These are phyloP conservation scores for Protea cynaroides DNA, from an alignment of 164 flowering plant genomes.

Conservation along the genomic window DNA sequence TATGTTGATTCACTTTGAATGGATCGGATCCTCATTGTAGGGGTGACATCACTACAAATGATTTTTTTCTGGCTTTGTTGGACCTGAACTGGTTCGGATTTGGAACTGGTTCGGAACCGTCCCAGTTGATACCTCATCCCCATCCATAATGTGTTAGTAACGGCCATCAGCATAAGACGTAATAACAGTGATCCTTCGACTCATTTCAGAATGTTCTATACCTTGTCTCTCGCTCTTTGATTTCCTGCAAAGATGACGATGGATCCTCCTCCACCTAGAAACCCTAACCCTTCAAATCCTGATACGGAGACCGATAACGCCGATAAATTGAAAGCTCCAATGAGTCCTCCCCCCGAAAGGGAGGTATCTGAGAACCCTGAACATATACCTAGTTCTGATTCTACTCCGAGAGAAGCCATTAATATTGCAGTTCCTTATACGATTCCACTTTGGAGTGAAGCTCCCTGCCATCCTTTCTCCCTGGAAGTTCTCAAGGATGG, in stretches of 20 bases:
- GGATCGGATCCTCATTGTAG: too few species aligned
- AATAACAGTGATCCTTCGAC: too few species aligned
- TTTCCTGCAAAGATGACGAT: conserved; percentile 18
- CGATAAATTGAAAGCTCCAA: conserved; percentile 9
- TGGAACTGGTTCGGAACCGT: too few species aligned
- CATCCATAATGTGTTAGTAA: too few species aligned
- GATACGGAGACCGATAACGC: conserved; percentile 10
- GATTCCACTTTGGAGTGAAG: conserved; percentile 81
- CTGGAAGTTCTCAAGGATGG: conserved; percentile 92
- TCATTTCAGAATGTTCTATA: too few species aligned
- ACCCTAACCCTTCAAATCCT: conserved; percentile 14
- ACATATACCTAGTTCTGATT: conserved; percentile 3
- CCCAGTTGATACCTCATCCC: too few species aligned
- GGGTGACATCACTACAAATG: too few species aligned
- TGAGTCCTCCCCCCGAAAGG: conserved; percentile 31
- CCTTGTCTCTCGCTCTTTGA: background rate
- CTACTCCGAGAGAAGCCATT: conserved; percentile 1
- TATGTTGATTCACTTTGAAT: too few species aligned
- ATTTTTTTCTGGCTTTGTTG: too few species aligned
- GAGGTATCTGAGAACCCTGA: background rate
- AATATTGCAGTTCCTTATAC: conserved; percentile 51
- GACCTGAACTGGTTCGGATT: too few species aligned
- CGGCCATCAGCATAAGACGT: too few species aligned
- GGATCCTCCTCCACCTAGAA: conserved; percentile 65
- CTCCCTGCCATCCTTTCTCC: conserved; percentile 54